Base-by-base conservation (phyloP, 2,329 filamentous ascomycete species). In the Drechslerella stenobrocha region DNA sequence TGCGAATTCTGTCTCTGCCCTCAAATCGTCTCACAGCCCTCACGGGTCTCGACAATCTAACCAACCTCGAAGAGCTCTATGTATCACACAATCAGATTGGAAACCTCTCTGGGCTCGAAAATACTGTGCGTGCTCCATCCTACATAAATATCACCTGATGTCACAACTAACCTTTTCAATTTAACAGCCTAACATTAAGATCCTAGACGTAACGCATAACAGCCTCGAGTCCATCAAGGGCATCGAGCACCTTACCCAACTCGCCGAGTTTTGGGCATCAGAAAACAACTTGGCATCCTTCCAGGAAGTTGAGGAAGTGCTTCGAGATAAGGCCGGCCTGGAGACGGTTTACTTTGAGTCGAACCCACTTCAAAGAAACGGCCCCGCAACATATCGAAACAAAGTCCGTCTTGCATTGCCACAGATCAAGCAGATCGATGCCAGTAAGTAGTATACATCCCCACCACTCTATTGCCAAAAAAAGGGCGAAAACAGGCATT, bases 281-380 rank as follows among this genome's bases (percentile, higher is more conserved):
- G 90, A 91, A 77, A 97, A 96, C 77, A 81, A 87, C 72, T 77
- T 98, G 23, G 79, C 78, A 18, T 89, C 89, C 75, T 95, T 97
- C 73, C 80, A 81, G 42, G 91, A 97, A 74, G 83, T 97, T 2
- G 88, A 96, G 78, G 82, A 81, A 58, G 83, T 88, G 72, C 77
- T 98, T 70, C 81, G 78, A 52, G 87, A 93, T 74, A 96, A 96
- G 79, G 80, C 88, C 74, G 70, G 70, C 32, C 52, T 73, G 6
- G 79, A 86, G 34, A 96, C 93, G 0, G 92, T 98, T 8, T 98
- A 98, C 76, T 95, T 98, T 71, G 93, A 98, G 75, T 91, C 90
- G 1, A 96, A 95, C 74, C 92, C 91, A 23, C 77, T 98, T 72
- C 93, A 98, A 78, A 80, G 85, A 67, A 82, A 82, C 56, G 84